Evolutionary conservation across 208 protist genomes (phyloP), one percentile per base, ranked within the genome.

Genomic region (Acanthamoeba triangularis): DNA sequence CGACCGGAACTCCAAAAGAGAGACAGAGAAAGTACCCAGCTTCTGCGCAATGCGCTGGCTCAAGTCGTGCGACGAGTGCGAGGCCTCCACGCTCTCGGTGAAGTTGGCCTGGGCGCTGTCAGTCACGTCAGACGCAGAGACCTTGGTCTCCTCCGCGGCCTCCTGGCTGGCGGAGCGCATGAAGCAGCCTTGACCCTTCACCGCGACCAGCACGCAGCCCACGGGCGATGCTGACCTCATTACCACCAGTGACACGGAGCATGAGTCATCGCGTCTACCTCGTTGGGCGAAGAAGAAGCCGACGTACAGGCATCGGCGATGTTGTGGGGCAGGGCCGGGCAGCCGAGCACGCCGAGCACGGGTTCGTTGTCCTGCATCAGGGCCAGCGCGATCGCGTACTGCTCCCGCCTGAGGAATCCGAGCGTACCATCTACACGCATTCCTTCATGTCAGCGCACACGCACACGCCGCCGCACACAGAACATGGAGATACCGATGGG

Each of bases 381-480:
- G 7, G 95, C 96, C 20, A 97, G 82, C 35, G 82, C 76, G 23
- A 97, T 61, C 25, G 96, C 96, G 84, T 97, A 97, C 93, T 97
- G 96, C 35, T 96, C 96, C 7, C 95, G 78, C 35, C 96, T 65
- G 18, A 97, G 76, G 67, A 97, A 97, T 28, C 96, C 96, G 0
- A 95, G 41, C 30, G 96, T 97, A 33, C 96, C 96, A 72, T 97
- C 93, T 49, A 54, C 56, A 3, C 47, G 63, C 3, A 63, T 5
- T 23, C 41, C 41, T 3, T 3, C 49, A 85, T 37, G 20, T 13
- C 37, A 59, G 8, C 37, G 4, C 7, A 61, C 47, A 61, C 52
- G 18, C 54, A n/a, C 30, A 90, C 6, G n/a, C 1, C 18, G 20
- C 52, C 2, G 3, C 4, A 35, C 3, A 8, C 47, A 52, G 52